Base-by-base conservation (phyloP, 2,329 filamentous ascomycete genomes). In the Penicillium sp. region DNA sequence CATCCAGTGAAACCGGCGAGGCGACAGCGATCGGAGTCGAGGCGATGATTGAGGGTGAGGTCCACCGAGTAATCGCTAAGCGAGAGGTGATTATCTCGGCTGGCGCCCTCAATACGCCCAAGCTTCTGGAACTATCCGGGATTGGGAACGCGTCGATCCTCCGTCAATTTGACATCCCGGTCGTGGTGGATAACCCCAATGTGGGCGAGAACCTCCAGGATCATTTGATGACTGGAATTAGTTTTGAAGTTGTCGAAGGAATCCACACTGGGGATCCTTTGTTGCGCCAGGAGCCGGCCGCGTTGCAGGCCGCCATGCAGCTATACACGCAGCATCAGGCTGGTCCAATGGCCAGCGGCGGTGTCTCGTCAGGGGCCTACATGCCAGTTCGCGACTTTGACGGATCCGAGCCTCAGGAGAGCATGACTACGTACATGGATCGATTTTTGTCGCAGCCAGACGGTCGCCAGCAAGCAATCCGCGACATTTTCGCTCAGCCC, bases 61-160 rank as follows among this genome's bases (percentile, higher is more conserved):
- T 38, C 31, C 49, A 51, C 22, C 34, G 17, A 25, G 20, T 78
- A 12, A 76, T 61, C 4, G 75, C 68, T 63, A 72, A 67, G 34
- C 71, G 73, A 54, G 86, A 89, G 67, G 80, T 89, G 6, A 80
- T 90, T 39, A 71, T 90, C 3, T 82, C 83, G 2, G 85, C 84
- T 1, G 87, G 87, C 0, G 82, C 79, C 43, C 74, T 84, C 41
- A 82, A 83, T 67, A 85, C 83, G 11, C 87, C 82, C 2, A 84
- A 83, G 71, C 74, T 86, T 10, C 81, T 84, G 10, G 86, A 89
- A 64, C 75, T 88, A 2, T 88, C 85, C 0, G 87, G 87, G 0
- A 79, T 89, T 37, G 87, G 87, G 3, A 74, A 78, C 48, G 71
- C 75, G 3, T 69, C 76, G 1, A 66, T 83, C 15, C 74, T 85